Percentiles rank a stretch among this genome's conserved stretches.
Conservation (phyloP, 805 yeast species). For the Candida methanosorbosa region DNA sequence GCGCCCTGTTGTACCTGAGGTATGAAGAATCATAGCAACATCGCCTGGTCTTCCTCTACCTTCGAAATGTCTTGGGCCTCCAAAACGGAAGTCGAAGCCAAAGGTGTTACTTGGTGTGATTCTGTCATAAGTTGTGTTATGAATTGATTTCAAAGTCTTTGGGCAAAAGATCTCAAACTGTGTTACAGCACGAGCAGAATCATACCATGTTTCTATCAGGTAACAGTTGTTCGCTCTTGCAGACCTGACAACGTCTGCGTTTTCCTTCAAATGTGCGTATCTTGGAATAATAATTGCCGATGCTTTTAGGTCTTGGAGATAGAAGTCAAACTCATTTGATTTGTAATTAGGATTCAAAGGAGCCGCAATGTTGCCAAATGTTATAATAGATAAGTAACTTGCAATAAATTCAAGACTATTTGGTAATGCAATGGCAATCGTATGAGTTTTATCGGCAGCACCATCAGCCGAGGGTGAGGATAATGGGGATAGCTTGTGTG, state of each 20-base stretch:
- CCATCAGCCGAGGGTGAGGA: no score
- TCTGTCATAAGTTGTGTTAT: slow-evolving; percentile 11
- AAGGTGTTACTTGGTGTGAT: not conserved
- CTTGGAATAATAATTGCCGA: slow-evolving; percentile 49
- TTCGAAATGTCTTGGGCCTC: not conserved
- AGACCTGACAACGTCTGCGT: slow-evolving; percentile 32
- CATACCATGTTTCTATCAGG: slow-evolving; percentile 46
- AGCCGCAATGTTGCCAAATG: slow-evolving; percentile 51
- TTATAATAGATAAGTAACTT: slow-evolving; percentile 48
- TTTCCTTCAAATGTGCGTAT: slow-evolving; percentile 29
- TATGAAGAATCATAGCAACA: slow-evolving; percentile 58
- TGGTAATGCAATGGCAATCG: slow-evolving; percentile 53
- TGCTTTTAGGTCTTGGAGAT: slow-evolving; percentile 51
- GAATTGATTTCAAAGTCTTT: slow-evolving; percentile 6
- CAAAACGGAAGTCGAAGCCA: no score
- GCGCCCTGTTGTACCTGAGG: slow-evolving; percentile 70
- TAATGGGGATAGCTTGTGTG: slow-evolving; percentile 32
- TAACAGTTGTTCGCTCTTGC: slow-evolving; percentile 39
- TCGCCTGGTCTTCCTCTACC: slow-evolving; percentile 35
- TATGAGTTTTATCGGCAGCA: slow-evolving; percentile 18
- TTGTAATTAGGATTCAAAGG: slow-evolving; percentile 62
- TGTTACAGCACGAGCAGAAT: slow-evolving; percentile 28
- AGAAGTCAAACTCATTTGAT: slow-evolving; percentile 54
- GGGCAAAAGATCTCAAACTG: slow-evolving; percentile 26
- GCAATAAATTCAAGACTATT: slow-evolving; percentile 52